These are phyloP conservation scores for Aspergillus sp. DNA, from an alignment of 2,329 filamentous ascomycete genomes.

Conservation along the genomic window DNA sequence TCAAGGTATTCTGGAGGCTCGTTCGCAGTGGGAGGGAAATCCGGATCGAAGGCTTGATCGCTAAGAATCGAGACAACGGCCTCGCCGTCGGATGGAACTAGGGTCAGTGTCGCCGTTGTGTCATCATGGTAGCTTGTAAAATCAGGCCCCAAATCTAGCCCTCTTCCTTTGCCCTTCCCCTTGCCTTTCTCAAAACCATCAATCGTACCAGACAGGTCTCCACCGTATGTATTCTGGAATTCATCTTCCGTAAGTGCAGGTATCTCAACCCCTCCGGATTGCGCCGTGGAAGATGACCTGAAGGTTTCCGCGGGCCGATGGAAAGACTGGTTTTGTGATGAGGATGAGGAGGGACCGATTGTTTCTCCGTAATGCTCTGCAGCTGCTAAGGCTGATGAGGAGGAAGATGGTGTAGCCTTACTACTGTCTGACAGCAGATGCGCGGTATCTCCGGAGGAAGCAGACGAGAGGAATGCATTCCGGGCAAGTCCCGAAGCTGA, in stretches of 20 bases:
- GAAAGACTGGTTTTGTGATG: background rate
- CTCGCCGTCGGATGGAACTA: constrained; percentile 37
- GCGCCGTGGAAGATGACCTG: constrained; percentile 17
- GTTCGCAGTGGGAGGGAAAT: constrained; percentile 23
- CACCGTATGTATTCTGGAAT: constrained; percentile 22
- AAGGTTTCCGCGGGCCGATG: constrained; percentile 21
- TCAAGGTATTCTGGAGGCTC: constrained; percentile 25
- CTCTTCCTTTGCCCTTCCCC: constrained; percentile 20
- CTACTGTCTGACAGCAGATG: constrained; percentile 23
- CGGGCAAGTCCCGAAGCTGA: constrained; percentile 38
- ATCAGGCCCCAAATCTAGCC: background rate
- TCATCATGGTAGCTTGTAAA: background rate
- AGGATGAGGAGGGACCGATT: constrained; percentile 10
- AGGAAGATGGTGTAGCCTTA: constrained; percentile 20
- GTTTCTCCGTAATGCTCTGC: constrained; percentile 18
- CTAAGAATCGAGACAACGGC: constrained; percentile 44
- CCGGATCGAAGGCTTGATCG: constrained; percentile 32
- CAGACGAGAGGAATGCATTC: constrained; percentile 29
- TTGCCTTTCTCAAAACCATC: constrained; percentile 3
- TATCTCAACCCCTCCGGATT: constrained; percentile 19
- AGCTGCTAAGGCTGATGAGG: constrained; percentile 20
- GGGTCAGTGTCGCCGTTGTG: constrained; percentile 8
- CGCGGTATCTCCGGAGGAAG: constrained; percentile 22
- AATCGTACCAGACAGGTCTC: background rate
- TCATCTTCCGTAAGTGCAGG: constrained; percentile 22